A percentile compares a stretch with the other conserved stretches of the same genome.
These are phyloP conservation scores for Dactylellina drechsleri DNA, from an alignment of 2,329 filamentous ascomycete genomes.

Conservation along the genomic window DNA sequence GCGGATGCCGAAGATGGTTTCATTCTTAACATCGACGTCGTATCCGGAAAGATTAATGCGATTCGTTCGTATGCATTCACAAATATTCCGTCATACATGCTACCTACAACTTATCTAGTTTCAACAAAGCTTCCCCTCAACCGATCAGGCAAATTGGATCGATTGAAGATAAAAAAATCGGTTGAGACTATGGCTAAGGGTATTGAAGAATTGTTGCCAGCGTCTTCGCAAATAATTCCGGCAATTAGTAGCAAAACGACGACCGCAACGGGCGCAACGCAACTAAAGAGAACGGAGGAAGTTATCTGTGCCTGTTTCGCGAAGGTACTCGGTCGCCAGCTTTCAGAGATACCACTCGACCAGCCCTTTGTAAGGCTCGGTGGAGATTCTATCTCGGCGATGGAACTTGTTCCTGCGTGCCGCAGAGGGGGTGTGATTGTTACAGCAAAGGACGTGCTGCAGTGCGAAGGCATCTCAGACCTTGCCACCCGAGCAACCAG, in stretches of 20 bases:
- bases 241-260: neutral
- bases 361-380: slow-evolving; percentile 59
- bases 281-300: neutral
- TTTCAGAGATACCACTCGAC: slow-evolving; percentile 54
- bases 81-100: slow-evolving; percentile 20
- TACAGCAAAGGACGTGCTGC: slow-evolving; percentile 17
- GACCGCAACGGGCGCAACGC: neutral
- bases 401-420: slow-evolving; percentile 20
- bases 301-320: slow-evolving; percentile 8
- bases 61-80: slow-evolving; percentile 14
- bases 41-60: slow-evolving; percentile 7
- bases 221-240: slow-evolving; percentile 1
- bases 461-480: slow-evolving; percentile 13
- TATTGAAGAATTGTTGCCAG: neutral
- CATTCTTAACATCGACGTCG: slow-evolving; percentile 15
- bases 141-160: neutral
- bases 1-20: no score
- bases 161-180: neutral
- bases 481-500: slow-evolving; percentile 18
- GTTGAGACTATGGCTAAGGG: neutral
- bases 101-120: slow-evolving; percentile 15
- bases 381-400: slow-evolving; percentile 59
- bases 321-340: slow-evolving; percentile 16
- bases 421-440: slow-evolving; percentile 19
- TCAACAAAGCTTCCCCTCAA: slow-evolving; percentile 1